Conservation (phyloP, 2,329 filamentous ascomycete species). For the Cercospora zeina region DNA sequence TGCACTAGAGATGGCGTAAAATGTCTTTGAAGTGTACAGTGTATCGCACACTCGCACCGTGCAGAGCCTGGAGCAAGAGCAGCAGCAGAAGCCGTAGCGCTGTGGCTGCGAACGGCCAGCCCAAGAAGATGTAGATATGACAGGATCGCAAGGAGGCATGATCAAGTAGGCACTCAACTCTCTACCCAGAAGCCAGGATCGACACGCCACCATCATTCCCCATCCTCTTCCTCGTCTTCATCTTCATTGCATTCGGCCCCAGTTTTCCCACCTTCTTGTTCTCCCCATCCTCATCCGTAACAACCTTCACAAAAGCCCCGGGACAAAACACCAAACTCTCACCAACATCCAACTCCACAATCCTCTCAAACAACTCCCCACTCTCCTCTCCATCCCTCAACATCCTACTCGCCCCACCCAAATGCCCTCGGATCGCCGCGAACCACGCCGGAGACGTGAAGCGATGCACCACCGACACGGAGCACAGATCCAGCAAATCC, state of each 20-base stretch:
- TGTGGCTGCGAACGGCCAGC: no score
- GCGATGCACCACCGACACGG: conserved; percentile 69
- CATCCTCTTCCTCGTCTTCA: conserved; percentile 36
- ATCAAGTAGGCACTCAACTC: not conserved
- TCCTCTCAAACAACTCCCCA: conserved; percentile 34
- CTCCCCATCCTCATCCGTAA: conserved; percentile 24
- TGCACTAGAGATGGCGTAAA: no score
- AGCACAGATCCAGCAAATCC: conserved; percentile 68
- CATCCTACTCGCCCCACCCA: conserved; percentile 48
- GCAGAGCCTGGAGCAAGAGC: no score
- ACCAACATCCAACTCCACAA: conserved; percentile 36
- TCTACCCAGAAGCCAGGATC: conserved; percentile 26
- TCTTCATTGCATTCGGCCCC: conserved; percentile 30
- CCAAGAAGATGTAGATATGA: no score
- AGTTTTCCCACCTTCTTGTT: conserved; percentile 28
- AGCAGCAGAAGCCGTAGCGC: no score
- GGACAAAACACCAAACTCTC: conserved; percentile 41
- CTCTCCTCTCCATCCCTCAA: conserved; percentile 15
- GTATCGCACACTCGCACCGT: no score
- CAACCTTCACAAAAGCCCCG: conserved; percentile 31
- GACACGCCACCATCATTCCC: conserved; percentile 37
- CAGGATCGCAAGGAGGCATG: no score
- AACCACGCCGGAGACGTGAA: conserved; percentile 70
- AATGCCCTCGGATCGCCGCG: conserved; percentile 45
- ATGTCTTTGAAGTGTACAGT: no score